These are phyloP conservation scores for Lichtheimia hyalospora DNA, from an alignment of 371 early-diverging fungal genomes.

Conservation along the genomic window DNA sequence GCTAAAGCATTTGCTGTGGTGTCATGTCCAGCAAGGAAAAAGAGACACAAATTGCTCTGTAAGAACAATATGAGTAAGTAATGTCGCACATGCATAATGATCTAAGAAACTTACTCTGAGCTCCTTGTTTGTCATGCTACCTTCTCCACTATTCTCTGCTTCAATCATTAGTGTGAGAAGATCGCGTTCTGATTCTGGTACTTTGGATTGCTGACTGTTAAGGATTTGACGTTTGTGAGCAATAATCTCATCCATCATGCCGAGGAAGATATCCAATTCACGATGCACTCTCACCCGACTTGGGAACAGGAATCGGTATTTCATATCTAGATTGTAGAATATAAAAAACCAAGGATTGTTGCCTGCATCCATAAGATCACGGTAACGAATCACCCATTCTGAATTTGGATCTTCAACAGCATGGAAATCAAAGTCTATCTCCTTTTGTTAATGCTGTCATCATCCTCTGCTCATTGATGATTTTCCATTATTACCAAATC, in stretches of 20 bases:
- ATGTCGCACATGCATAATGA: constrained; percentile 14
- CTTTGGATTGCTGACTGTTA: not conserved
- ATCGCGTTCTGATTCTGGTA: constrained; percentile 24
- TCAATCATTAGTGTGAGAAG: constrained; percentile 53
- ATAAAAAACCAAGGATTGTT: constrained; percentile 17
- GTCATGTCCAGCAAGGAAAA: constrained; percentile 49
- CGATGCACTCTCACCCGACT: constrained; percentile 28
- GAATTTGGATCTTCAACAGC: constrained; percentile 15
- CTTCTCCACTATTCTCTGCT: constrained; percentile 13
- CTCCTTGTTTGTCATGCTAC: constrained; percentile 29
- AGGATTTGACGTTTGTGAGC: constrained; percentile 20
- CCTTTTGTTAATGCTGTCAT: no score
- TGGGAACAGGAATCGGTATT: constrained; percentile 16
- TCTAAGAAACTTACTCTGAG: constrained; percentile 7
- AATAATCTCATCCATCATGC: constrained; percentile 36
- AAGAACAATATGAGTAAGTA: not conserved
- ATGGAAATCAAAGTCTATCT: constrained; percentile 14
- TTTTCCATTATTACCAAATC: constrained; percentile 13
- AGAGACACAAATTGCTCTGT: constrained; percentile 27
- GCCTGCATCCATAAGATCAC: constrained; percentile 17
- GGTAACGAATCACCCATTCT: constrained; percentile 18
- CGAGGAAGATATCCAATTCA: constrained; percentile 28
- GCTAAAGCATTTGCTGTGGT: constrained; percentile 47
- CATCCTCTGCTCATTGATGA: no score
- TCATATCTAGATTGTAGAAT: constrained; percentile 19